These are phyloP conservation scores for Sindora glabra DNA, from an alignment of 306 rosid species.

Conservation along the genomic window DNA sequence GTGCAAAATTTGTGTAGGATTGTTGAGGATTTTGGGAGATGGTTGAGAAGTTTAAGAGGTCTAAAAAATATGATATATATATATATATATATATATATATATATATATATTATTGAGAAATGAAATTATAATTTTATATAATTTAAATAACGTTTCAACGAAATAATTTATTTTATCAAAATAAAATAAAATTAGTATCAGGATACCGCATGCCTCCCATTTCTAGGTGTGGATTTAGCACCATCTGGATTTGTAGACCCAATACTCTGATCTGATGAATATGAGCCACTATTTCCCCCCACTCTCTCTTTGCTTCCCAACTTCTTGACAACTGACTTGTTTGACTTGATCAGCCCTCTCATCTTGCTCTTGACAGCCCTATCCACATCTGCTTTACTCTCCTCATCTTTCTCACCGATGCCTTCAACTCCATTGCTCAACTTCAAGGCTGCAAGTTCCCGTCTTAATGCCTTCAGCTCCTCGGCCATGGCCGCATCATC, in stretches of 20 bases:
- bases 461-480: constrained; percentile 80
- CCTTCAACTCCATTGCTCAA: constrained; percentile 43
- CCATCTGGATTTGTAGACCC: constrained; percentile 86
- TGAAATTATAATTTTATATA: too few species aligned
- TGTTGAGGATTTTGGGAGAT: too few species aligned
- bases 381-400: constrained; percentile 41
- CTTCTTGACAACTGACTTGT: constrained; percentile 67
- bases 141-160: too few species aligned
- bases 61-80: too few species aligned
- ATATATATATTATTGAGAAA: too few species aligned
- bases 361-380: constrained; percentile 75
- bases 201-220: constrained; percentile 91
- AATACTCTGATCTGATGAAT: constrained; percentile 75
- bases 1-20: too few species aligned
- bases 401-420: constrained; percentile 47
- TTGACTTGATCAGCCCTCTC: constrained; percentile 75
- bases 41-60: too few species aligned
- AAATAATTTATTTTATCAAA: too few species aligned
- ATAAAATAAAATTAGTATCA: constrained; percentile 24
- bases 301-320: constrained; percentile 82
- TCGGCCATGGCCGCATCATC: constrained; percentile 72
- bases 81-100: too few species aligned
- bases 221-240: constrained; percentile 83
- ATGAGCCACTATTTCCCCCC: constrained; percentile 86
- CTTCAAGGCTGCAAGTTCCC: constrained; percentile 80